Percentiles rank a stretch among this genome's conserved stretches.
Evolutionary conservation across 2,329 filamentous ascomycete species (phyloP).

Genomic region (Sporothrix luriei): DNA sequence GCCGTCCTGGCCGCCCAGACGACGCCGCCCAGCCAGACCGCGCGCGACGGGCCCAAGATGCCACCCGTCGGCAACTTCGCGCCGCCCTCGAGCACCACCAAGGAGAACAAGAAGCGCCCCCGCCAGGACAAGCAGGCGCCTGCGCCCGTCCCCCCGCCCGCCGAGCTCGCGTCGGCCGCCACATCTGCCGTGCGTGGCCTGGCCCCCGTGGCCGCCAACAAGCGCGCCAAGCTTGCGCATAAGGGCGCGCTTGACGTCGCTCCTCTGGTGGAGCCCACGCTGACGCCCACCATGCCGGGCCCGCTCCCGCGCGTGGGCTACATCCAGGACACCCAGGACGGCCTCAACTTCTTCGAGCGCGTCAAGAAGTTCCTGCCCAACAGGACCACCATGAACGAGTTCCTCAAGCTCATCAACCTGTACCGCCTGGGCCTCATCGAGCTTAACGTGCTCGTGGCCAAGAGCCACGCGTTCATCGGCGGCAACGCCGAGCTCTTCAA

Average conservation of each 20-base stretch:
- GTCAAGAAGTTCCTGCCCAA: conserved; percentile 96
- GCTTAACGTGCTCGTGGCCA: conserved; percentile 76
- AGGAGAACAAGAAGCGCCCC: conserved; percentile 87
- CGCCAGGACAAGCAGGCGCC: conserved; percentile 60
- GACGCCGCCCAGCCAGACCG: conserved; percentile 54
- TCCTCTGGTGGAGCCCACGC: conserved; percentile 74
- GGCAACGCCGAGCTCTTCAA: conserved; percentile 84
- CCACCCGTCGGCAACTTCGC: conserved; percentile 95
- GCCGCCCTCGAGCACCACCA: conserved; percentile 74
- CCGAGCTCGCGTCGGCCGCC: conserved; percentile 44
- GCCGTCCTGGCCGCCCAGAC: conserved; percentile 55
- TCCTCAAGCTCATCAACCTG: conserved; percentile 93
- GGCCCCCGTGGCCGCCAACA: conserved; percentile 46
- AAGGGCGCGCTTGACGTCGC: conserved; percentile 62
- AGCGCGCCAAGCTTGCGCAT: conserved; percentile 76
- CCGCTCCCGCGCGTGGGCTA: conserved; percentile 77
- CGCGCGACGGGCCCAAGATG: conserved; percentile 71
- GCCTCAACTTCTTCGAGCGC: conserved; percentile 91
- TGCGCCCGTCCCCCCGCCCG: conserved; percentile 50
- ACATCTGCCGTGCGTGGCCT: conserved; percentile 45
- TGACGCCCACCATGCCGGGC: conserved; percentile 85
- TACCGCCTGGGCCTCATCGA: conserved; percentile 94
- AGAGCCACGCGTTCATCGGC: conserved; percentile 83
- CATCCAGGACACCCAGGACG: conserved; percentile 75
- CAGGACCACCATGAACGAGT: conserved; percentile 89